These are phyloP conservation scores for Gossypium trilobum DNA, from an alignment of 441 rosid genomes.

Conservation along the genomic window DNA sequence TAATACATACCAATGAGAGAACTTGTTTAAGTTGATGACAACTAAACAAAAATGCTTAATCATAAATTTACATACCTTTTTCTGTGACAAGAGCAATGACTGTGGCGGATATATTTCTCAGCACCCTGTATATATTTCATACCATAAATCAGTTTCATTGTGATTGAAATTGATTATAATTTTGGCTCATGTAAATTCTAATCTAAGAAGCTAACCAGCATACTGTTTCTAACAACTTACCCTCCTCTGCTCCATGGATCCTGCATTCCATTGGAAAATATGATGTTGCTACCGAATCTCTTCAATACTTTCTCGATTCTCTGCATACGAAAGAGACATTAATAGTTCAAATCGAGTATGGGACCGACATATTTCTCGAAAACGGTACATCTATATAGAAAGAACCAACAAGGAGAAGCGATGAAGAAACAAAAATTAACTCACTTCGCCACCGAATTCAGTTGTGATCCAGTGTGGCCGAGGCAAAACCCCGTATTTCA, in stretches of 20 bases:
- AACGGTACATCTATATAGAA: not conserved
- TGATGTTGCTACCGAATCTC: conserved; percentile 58
- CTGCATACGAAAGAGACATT: conserved; percentile 22
- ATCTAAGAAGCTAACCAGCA: not conserved
- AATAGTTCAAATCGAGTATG: not conserved
- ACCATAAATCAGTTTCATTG: not conserved
- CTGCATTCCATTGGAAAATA: conserved; percentile 67
- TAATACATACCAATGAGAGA: conserved; percentile 6
- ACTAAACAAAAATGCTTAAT: not conserved
- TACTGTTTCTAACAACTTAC: conserved; percentile 23
- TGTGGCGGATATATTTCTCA: conserved; percentile 54
- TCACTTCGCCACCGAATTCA: conserved; percentile 63
- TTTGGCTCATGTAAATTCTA: not conserved
- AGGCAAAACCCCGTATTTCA: conserved; percentile 44
- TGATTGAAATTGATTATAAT: not conserved
- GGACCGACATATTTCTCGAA: not conserved
- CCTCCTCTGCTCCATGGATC: conserved; percentile 84
- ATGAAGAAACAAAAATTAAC: not conserved
- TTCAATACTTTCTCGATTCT: conserved; percentile 40
- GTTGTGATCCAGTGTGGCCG: conserved; percentile 74
- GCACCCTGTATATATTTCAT: conserved; percentile 31
- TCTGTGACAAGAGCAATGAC: conserved; percentile 54
- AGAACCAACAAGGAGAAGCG: not conserved
- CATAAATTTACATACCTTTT: conserved; percentile 30
- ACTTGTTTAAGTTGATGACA: not conserved